Evolutionary conservation across 768 basidiomycete genomes (phyloP).

Genomic region (Boletus tylopilopsis): DNA sequence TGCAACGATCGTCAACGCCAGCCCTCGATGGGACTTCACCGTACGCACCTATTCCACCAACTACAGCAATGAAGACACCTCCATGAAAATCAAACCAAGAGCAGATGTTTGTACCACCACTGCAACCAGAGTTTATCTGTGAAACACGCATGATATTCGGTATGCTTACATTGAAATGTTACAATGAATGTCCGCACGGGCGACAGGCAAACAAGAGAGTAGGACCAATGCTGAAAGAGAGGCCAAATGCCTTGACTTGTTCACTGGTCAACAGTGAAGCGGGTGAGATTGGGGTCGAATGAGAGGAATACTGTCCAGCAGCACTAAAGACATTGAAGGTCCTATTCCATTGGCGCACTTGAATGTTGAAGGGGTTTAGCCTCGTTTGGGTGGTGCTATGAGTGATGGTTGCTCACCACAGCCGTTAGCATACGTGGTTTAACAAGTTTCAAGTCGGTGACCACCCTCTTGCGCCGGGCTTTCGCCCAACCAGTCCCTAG

Average conservation of each 20-base stretch:
- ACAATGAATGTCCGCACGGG: conserved; percentile 10
- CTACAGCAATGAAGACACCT: background rate
- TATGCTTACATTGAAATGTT: conserved; percentile 1
- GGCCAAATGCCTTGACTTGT: conserved; percentile 1
- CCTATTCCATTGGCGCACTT: conserved; percentile 6
- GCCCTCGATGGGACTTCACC: background rate
- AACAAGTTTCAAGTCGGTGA: too few species aligned
- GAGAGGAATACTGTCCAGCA: conserved; percentile 10
- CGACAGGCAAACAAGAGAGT: conserved; percentile 10
- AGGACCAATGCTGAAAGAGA: background rate
- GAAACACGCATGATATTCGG: too few species aligned
- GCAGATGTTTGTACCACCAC: conserved; percentile 6
- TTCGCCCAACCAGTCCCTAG: too few species aligned
- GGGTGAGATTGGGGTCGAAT: conserved; percentile 2
- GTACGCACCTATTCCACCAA: conserved; percentile 4
- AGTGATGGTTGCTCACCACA: conserved; percentile 1
- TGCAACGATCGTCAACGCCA: background rate
- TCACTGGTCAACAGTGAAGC: background rate
- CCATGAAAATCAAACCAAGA: conserved; percentile 1
- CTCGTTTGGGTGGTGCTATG: conserved; percentile 10
- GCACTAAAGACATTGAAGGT: conserved; percentile 1
- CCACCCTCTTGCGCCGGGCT: too few species aligned
- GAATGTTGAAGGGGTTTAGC: conserved; percentile 3
- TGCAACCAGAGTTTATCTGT: background rate
- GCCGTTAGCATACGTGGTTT: too few species aligned